Evolutionary conservation across 768 basidiomycete genomes (phyloP), one percentile per base, ranked within the genome.

Genomic region (Psilocybe tampanensis): DNA sequence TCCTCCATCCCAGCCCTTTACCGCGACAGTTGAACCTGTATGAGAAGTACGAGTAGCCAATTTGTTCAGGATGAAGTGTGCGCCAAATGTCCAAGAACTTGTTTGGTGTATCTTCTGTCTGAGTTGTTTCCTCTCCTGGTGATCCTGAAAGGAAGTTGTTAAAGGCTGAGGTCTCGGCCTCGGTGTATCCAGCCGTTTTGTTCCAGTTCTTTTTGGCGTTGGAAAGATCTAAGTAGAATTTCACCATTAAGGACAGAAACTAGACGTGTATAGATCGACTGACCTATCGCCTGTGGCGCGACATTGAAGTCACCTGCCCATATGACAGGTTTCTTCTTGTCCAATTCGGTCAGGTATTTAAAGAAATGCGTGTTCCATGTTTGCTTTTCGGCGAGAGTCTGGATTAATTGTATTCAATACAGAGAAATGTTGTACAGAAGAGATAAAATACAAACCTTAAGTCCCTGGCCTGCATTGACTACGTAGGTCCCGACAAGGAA

Each of bases 261-360:
- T 8, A 8, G 21, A 13, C 47, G 18, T 17, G 18, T 21, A 17
- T 12, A 32, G 29, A 33, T 44, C n/a, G 17, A 49, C 62, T 48
- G 52, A 88, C 90, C 91, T 51, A 81, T 75, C 47, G 78, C 85
- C 0, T 91, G 91, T 2, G 91, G 91, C 3, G 93, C 91, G 42
- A 93, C 90, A 59, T 95, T 95, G 55, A 95, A 66, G 71, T 95
- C 94, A 7, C 94, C 94, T 11, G 81, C 78, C 94, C 94, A 95
- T 54, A 95, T 88, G 9, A 95, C 88, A 2, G 92, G 86, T 64
- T 95, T 95, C 64, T 80, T 84, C 60, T 76, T 80, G 71, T 94
- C 90, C 2, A 95, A 74, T 21, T 83, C 77, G 3, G 84, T 85
- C 19, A 95, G 79, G 65, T 94, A 88, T 2, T 74, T 60, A 52